phyloP scores from a whole-genome alignment of 495 filamentous ascomycete species.

The Sphaerosporella brunnea region DNA sequence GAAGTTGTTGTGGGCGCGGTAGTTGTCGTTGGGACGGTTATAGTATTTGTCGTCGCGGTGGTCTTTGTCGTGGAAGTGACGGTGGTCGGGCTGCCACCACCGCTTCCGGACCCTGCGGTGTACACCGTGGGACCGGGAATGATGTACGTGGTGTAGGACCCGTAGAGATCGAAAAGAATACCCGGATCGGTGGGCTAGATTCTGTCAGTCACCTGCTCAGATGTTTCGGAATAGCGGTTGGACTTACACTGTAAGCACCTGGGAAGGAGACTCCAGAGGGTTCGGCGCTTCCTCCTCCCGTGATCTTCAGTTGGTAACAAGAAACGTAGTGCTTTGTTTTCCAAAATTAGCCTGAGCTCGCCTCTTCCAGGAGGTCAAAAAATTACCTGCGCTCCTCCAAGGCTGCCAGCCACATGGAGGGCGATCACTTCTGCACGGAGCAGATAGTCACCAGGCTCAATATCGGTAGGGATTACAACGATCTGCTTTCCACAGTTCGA shows the following conservation, averaged over 20 bases:
- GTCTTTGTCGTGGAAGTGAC: not conserved
- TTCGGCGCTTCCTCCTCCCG: constrained; percentile 19
- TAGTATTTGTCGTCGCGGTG: constrained; percentile 28
- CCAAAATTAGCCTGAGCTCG: too few relatives aligned
- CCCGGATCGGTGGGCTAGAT: constrained; percentile 37
- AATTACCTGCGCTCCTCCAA: constrained; percentile 30
- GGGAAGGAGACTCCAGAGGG: constrained; percentile 31
- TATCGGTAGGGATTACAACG: constrained; percentile 32
- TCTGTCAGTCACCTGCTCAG: constrained; percentile 34
- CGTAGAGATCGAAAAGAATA: constrained; percentile 33
- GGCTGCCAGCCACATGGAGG: constrained; percentile 30
- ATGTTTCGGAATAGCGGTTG: not conserved
- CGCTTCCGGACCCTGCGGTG: constrained; percentile 23
- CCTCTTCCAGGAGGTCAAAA: too few relatives aligned
- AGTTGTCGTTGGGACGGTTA: constrained; percentile 39
- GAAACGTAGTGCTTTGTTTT: constrained; percentile 36
- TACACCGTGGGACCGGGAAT: constrained; percentile 40
- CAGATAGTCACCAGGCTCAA: constrained; percentile 36
- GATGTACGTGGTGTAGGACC: constrained; percentile 27
- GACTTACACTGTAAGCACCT: constrained; percentile 29
- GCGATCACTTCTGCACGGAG: constrained; percentile 38
- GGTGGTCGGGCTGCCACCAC: not conserved
- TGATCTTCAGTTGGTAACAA: constrained; percentile 31
- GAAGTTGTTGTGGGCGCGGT: constrained; percentile 45
- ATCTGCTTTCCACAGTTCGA: constrained; percentile 33